Base-by-base conservation (phyloP, 73 alveolate species). In the Blepharisma japonicum region DNA sequence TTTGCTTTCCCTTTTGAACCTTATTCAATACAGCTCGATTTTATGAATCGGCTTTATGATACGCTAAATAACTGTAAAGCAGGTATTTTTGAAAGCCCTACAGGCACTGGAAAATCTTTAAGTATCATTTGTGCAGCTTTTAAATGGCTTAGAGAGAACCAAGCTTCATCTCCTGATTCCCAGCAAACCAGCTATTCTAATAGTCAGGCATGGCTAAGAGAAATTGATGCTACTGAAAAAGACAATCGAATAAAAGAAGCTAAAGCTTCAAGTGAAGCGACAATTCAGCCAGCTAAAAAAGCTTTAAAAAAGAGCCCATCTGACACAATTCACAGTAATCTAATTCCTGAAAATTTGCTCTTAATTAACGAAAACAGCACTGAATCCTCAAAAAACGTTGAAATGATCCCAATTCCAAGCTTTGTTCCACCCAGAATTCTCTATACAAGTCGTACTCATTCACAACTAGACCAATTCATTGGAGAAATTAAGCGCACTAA, bases 31-130 rank as follows among this genome's bases (percentile, higher is more conserved):
- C 88, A 90, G 77, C 56, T 71, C 0, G 77, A 68, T 71, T 90
- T 83, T 68, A 88, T 92, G 94, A 83, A 78, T 55, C 68, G 55
- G 14, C 27, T 87, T 6, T 83, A 83, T 14, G 78, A 68, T 56
- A 72, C 56, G 51, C 71, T 86, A 82, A 51, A 81, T 55, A 78
- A 55, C 49, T 55, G 39, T 9, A 68, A 53, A 6, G 71, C 53
- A 20, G 81, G 81, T 25, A 76, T 55, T 84, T 78, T 95, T 18
- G 99, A 94, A 85, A 86, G 97, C 14, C 99, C 99, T 3, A 94
- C 98, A 6, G 99, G 99, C 9, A 96, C 99, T 56, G 99, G 99
- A n/a, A 96, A 96, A 77, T 90, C 99, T 8, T 71, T 96, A 42
- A 84, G 97, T 45, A 71, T 94, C 72, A 89, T 96, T 27, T 94